phyloP scores from a whole-genome alignment of 768 basidiomycete genomes.

The Phallus indusiatus region DNA sequence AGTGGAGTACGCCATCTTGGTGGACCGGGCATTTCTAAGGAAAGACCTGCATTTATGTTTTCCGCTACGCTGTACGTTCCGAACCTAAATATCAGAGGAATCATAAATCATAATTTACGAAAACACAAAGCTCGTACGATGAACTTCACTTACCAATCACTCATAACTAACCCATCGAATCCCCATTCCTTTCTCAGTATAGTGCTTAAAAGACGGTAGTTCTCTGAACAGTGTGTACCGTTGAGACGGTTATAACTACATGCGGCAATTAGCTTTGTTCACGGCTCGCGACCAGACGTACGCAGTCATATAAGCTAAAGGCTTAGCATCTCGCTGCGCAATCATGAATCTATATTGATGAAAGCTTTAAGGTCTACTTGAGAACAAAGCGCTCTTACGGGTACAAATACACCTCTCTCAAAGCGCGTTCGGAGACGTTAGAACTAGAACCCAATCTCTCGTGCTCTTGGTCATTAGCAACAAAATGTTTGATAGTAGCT shows the following conservation, averaged over 20 bases:
- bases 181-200: constrained; percentile 69
- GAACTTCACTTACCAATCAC: constrained; percentile 61
- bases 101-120: neutral
- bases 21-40: constrained; percentile 71
- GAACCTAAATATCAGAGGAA: constrained; percentile 36
- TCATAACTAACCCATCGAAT: constrained; percentile 68
- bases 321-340: constrained; percentile 38
- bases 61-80: constrained; percentile 60
- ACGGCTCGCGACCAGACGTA: constrained; percentile 26
- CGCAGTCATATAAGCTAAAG: constrained; percentile 55
- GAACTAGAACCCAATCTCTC: constrained; percentile 58
- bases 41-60: constrained; percentile 64
- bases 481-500: constrained; percentile 68
- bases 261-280: constrained; percentile 1
- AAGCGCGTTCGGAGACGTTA: constrained; percentile 52
- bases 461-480: constrained; percentile 66
- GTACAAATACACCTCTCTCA: constrained; percentile 65
- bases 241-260: constrained; percentile 66
- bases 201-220: constrained; percentile 44
- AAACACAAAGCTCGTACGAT: neutral
- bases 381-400: constrained; percentile 33
- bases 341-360: constrained; percentile 34
- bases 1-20: constrained; percentile 72
- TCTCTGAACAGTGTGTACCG: constrained; percentile 64
- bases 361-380: neutral